These are phyloP conservation scores for Bacidia gigantensis DNA, from an alignment of 495 filamentous ascomycete genomes.

Conservation along the genomic window DNA sequence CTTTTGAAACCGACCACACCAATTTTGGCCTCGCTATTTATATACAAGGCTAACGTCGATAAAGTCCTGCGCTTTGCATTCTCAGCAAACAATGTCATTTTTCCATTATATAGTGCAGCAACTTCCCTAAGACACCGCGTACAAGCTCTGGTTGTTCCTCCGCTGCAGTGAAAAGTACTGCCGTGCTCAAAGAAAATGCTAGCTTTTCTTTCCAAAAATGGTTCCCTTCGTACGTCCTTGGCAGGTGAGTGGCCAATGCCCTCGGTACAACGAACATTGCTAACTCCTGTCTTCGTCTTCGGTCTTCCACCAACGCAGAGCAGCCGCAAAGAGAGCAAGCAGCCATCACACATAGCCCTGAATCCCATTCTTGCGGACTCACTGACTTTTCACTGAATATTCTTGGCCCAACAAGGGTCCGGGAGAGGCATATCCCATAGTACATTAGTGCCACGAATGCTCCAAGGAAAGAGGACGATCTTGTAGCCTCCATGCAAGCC, in stretches of 20 bases:
- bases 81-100: neutral
- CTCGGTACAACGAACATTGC: conserved; percentile 76
- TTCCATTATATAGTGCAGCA: conserved; percentile 10
- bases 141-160: conserved; percentile 52
- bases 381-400: conserved; percentile 42
- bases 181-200: conserved; percentile 60
- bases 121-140: conserved; percentile 54
- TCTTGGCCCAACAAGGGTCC: conserved; percentile 65
- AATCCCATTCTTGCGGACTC: conserved; percentile 46
- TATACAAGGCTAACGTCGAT: neutral
- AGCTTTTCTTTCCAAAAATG: conserved; percentile 64
- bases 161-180: conserved; percentile 59
- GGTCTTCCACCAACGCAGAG: conserved; percentile 66
- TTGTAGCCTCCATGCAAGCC: conserved; percentile 46
- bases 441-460: conserved; percentile 75
- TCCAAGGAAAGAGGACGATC: conserved; percentile 73
- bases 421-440: conserved; percentile 73
- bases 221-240: conserved; percentile 55
- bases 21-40: neutral
- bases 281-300: conserved; percentile 58
- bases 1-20: neutral
- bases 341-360: conserved; percentile 57
- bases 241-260: conserved; percentile 63
- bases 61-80: neutral
- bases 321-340: conserved; percentile 75